These are phyloP conservation scores for Umbelopsis sp. DNA, from an alignment of 192 early-diverging fungal genomes.

Conservation along the genomic window DNA sequence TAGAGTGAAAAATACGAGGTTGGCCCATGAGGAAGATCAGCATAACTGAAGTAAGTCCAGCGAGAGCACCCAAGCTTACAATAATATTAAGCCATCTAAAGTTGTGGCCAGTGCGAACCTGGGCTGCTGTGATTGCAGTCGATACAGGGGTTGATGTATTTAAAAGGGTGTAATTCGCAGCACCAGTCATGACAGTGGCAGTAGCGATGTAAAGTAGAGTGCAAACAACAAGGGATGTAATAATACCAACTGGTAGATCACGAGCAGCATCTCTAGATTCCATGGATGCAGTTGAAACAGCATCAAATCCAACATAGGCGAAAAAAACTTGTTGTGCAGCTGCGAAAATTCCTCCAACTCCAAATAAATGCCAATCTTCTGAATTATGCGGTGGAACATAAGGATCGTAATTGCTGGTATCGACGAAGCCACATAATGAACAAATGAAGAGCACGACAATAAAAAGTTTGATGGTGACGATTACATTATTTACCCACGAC, in stretches of 20 bases:
- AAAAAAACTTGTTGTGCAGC: slow-evolving; percentile 77
- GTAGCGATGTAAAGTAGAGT: slow-evolving; percentile 76
- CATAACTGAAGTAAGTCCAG: slow-evolving; percentile 80
- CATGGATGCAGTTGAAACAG: slow-evolving; percentile 83
- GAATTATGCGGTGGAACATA: slow-evolving; percentile 67
- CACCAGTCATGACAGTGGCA: slow-evolving; percentile 73
- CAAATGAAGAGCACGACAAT: slow-evolving; percentile 83
- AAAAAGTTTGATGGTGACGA: slow-evolving; percentile 74
- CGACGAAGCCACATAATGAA: slow-evolving; percentile 67
- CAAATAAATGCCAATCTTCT: slow-evolving; percentile 59
- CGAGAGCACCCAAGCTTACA: slow-evolving; percentile 77
- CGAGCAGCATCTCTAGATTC: slow-evolving; percentile 78
- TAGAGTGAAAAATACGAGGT: slow-evolving; percentile 84
- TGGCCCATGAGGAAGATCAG: slow-evolving; percentile 77
- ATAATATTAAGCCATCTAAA: slow-evolving; percentile 74
- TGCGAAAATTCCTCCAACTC: slow-evolving; percentile 68
- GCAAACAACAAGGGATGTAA: slow-evolving; percentile 75
- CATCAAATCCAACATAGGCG: slow-evolving; percentile 89
- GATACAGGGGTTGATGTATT: slow-evolving; percentile 59
- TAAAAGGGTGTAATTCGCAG: slow-evolving; percentile 59
- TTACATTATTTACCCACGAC: slow-evolving; percentile 68
- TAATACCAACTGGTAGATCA: slow-evolving; percentile 88
- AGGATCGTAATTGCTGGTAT: slow-evolving; percentile 72
- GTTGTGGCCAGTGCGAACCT: slow-evolving; percentile 36
- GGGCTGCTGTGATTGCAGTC: slow-evolving; percentile 34